These are phyloP conservation scores for Exophiala mesophila DNA, from an alignment of 2,329 filamentous ascomycete genomes.

Conservation along the genomic window DNA sequence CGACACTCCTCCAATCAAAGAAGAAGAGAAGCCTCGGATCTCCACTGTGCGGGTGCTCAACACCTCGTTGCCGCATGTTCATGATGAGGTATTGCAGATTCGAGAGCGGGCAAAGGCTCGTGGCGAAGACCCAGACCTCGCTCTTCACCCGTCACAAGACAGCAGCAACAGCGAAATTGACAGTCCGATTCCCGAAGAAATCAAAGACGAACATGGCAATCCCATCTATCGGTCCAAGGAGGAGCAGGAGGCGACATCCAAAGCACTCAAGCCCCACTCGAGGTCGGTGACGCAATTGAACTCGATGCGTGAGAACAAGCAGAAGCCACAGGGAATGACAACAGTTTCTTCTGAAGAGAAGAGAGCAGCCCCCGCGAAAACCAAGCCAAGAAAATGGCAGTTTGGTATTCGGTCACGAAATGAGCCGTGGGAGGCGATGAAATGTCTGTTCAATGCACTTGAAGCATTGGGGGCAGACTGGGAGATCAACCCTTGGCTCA, in stretches of 20 bases:
- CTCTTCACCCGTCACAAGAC: constrained; percentile 20
- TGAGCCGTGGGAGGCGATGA: constrained; percentile 85
- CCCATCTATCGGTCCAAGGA: constrained; percentile 44
- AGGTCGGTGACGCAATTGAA: constrained; percentile 66
- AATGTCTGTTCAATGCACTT: constrained; percentile 91
- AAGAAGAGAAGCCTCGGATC: constrained; percentile 52
- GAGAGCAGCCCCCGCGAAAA: constrained; percentile 34
- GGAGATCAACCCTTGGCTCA: constrained; percentile 44
- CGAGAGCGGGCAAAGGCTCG: constrained; percentile 46
- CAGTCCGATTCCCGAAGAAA: constrained; percentile 27
- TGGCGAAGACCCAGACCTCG: constrained; percentile 30
- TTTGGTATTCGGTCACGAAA: constrained; percentile 96
- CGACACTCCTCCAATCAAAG: constrained; percentile 21
- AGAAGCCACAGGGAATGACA: constrained; percentile 54
- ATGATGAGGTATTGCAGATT: constrained; percentile 79
- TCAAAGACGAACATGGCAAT: constrained; percentile 24
- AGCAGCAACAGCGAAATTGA: constrained; percentile 16
- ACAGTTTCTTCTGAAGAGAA: constrained; percentile 45
- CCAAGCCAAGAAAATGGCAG: constrained; percentile 87
- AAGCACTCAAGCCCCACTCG: constrained; percentile 80
- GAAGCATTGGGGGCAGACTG: constrained; percentile 84
- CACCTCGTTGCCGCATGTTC: constrained; percentile 83
- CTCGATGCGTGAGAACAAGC: constrained; percentile 47
- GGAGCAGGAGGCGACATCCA: constrained; percentile 75
- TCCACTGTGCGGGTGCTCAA: constrained; percentile 90